Conservation (phyloP, 192 early-diverging fungal species). For the Lunasporangiospora selenospora region DNA sequence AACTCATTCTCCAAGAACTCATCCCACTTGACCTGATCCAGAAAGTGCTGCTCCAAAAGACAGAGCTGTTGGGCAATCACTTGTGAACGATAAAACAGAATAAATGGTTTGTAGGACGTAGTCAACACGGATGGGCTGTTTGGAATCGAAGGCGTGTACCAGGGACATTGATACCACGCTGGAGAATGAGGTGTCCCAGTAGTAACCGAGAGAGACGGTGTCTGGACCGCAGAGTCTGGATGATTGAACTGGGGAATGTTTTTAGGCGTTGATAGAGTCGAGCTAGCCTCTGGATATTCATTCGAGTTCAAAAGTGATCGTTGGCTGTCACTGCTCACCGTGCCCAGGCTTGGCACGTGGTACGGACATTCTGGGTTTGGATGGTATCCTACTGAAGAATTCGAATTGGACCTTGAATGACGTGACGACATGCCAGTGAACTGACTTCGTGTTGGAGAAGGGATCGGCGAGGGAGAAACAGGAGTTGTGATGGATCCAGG, state of each 20-base stretch:
- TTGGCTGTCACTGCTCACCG: not conserved
- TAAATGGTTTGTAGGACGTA: conserved; percentile 40
- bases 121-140: not conserved
- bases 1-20: conserved; percentile 58
- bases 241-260: not conserved
- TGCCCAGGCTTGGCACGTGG: conserved; percentile 15
- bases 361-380: conserved; percentile 49
- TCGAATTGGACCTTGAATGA: conserved; percentile 37
- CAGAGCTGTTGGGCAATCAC: conserved; percentile 61
- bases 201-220: conserved; percentile 5
- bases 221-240: too few species aligned
- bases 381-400: conserved; percentile 25
- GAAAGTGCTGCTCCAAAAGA: conserved; percentile 55
- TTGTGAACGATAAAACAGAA: conserved; percentile 59
- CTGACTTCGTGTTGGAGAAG: conserved; percentile 24
- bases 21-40: conserved; percentile 60
- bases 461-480: not conserved
- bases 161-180: conserved; percentile 1
- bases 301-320: not conserved
- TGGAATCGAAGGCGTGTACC: not conserved
- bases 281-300: not conserved
- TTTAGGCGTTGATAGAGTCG: not conserved
- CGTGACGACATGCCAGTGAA: conserved; percentile 19
- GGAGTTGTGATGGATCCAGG: not conserved
- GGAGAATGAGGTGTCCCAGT: too few species aligned